phyloP scores from a whole-genome alignment of 2,329 filamentous ascomycete species.

The Aspergillus glaucus region DNA sequence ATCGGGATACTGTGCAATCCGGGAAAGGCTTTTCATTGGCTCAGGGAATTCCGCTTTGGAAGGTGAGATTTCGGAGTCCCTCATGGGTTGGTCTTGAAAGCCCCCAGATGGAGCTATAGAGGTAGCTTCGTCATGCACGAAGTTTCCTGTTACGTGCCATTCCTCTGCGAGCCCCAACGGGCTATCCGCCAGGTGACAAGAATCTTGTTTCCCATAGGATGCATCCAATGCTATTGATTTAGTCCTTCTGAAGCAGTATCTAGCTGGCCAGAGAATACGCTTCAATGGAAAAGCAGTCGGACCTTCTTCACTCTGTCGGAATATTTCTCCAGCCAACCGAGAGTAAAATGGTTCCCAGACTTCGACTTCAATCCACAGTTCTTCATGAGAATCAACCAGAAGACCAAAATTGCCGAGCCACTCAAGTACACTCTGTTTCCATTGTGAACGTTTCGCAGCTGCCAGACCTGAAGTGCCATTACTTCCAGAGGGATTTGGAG shows the following conservation, averaged over 20 bases:
- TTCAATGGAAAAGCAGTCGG: conserved; percentile 29
- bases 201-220: conserved; percentile 12
- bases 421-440: conserved; percentile 31
- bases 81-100: conserved; percentile 18
- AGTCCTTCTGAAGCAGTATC: conserved; percentile 36
- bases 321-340: conserved; percentile 28
- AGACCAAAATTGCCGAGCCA: conserved; percentile 36
- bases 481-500: conserved; percentile 13
- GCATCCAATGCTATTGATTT: conserved; percentile 12
- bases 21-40: conserved; percentile 33
- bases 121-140: conserved; percentile 14
- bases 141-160: conserved; percentile 29
- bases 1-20: conserved; percentile 34
- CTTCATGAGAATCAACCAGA: conserved; percentile 21
- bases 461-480: conserved; percentile 4
- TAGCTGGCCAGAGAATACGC: conserved; percentile 40
- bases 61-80: conserved; percentile 19
- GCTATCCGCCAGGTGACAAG: conserved; percentile 20
- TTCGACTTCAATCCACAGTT: conserved; percentile 37
- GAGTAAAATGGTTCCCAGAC: conserved; percentile 36
- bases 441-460: conserved; percentile 20
- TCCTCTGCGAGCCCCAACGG: conserved; percentile 39
- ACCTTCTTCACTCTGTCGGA: conserved; percentile 20
- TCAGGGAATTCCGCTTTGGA: conserved; percentile 21
- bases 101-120: conserved; percentile 7